phyloP scores from a whole-genome alignment of 2,329 filamentous ascomycete species.

The Colletotrichum tabaci region DNA sequence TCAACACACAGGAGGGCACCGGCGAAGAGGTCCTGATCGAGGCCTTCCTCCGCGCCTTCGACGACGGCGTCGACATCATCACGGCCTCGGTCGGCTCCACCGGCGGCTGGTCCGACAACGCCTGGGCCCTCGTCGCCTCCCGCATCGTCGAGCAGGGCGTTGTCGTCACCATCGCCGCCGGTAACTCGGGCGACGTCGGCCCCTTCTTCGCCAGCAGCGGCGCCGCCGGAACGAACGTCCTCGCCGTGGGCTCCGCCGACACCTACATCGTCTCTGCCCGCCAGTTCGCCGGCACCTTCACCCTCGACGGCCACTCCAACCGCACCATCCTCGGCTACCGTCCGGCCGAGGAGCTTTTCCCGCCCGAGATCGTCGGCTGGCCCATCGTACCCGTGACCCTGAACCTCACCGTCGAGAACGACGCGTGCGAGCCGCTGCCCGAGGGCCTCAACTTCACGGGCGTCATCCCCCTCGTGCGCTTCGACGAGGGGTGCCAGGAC shows the following conservation, averaged over 20 bases:
- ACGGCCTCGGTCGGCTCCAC: constrained; percentile 35
- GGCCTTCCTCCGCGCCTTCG: constrained; percentile 39
- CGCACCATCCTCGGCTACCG: constrained; percentile 47
- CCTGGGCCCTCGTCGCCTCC: constrained; percentile 59
- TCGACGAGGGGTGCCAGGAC: constrained; percentile 35
- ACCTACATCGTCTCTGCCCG: constrained; percentile 34
- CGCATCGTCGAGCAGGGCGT: constrained; percentile 55
- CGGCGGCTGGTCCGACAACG: constrained; percentile 54
- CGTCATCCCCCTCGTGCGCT: constrained; percentile 36
- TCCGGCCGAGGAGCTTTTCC: constrained; percentile 44
- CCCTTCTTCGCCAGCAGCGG: constrained; percentile 47
- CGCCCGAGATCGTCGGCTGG: constrained; percentile 44
- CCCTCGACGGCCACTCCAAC: constrained; percentile 44
- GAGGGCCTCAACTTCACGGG: constrained; percentile 29
- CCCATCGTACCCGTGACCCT: constrained; percentile 47
- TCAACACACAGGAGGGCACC: constrained; percentile 12
- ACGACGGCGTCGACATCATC: constrained; percentile 42
- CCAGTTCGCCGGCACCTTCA: constrained; percentile 45
- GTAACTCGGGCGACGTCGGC: constrained; percentile 41
- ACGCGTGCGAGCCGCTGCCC: constrained; percentile 46
- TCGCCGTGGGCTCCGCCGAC: constrained; percentile 45
- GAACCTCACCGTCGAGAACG: constrained; percentile 45
- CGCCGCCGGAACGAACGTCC: constrained; percentile 46
- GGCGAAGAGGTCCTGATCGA: constrained; percentile 40
- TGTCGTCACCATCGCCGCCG: constrained; percentile 44